Conservation (phyloP, 2,329 filamentous ascomycete species). For the Rutstroemia sydowiana region DNA sequence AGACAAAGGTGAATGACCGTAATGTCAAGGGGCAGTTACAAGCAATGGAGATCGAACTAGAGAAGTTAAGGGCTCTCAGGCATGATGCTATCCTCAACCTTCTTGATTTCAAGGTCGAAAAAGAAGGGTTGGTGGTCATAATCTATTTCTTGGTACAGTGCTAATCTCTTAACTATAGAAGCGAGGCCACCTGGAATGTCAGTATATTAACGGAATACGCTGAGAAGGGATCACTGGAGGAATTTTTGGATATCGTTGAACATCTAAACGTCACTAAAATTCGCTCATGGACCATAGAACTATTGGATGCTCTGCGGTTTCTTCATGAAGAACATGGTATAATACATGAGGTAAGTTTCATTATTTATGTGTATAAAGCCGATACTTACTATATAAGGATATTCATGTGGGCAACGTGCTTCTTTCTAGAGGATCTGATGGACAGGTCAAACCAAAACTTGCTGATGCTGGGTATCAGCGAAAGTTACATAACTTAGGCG, state of each 20-base stretch:
- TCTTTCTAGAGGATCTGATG: slow-evolving; percentile 60
- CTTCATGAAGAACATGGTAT: slow-evolving; percentile 73
- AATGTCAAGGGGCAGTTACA: slow-evolving; percentile 68
- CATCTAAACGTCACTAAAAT: slow-evolving; percentile 67
- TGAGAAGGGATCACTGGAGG: slow-evolving; percentile 74
- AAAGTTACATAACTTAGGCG: slow-evolving; percentile 54
- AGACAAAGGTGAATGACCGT: slow-evolving; percentile 48
- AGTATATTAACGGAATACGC: slow-evolving; percentile 70
- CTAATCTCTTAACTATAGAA: too few relatives aligned
- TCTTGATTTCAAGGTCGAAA: slow-evolving; percentile 73
- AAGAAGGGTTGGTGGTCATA: slow-evolving; percentile 35
- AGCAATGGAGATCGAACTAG: slow-evolving; percentile 67
- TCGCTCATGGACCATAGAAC: slow-evolving; percentile 82
- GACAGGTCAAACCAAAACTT: slow-evolving; percentile 66
- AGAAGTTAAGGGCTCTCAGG: slow-evolving; percentile 64
- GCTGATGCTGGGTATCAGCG: slow-evolving; percentile 67
- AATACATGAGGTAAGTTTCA: slow-evolving; percentile 53
- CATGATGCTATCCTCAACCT: slow-evolving; percentile 74
- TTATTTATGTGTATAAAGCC: not conserved
- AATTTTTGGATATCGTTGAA: slow-evolving; percentile 73
- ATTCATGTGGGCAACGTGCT: slow-evolving; percentile 76
- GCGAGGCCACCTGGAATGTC: slow-evolving; percentile 56
- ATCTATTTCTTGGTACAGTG: too few relatives aligned
- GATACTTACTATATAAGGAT: slow-evolving; percentile 33
- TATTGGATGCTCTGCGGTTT: slow-evolving; percentile 82